Conservation (phyloP, 2,329 filamentous ascomycete genomes). For the Neofusicoccum cordaticola region DNA sequence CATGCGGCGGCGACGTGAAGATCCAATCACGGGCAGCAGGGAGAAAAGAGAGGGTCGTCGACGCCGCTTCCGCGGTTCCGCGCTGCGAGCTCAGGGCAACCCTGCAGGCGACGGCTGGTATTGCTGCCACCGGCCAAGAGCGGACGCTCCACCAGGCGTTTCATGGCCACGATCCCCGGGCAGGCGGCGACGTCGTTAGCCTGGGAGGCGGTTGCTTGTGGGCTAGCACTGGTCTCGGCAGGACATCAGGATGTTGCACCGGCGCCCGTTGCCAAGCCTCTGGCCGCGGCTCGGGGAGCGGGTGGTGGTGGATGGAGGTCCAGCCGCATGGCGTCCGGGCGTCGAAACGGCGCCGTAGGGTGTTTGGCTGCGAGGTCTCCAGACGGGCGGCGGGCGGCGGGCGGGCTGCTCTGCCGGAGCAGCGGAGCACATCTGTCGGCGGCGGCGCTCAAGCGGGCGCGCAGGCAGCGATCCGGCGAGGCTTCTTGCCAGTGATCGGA, state of each 20-base stretch:
- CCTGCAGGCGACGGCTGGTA: neutral
- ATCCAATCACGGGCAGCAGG: neutral
- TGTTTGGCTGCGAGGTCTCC: neutral
- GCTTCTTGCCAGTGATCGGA: neutral
- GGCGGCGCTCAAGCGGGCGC: neutral
- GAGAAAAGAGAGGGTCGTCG: neutral
- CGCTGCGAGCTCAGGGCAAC: slow-evolving; percentile 4
- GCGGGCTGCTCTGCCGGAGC: neutral
- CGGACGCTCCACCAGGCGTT: slow-evolving; percentile 1
- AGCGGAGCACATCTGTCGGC: neutral
- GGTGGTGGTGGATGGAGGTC: neutral
- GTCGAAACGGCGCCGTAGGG: neutral
- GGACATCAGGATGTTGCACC: neutral
- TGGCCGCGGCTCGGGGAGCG: neutral
- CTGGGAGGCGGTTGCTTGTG: neutral
- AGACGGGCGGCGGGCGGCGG: neutral
- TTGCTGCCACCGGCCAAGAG: slow-evolving; percentile 6
- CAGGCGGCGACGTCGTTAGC: neutral
- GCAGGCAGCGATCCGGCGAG: neutral
- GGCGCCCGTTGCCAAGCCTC: slow-evolving; percentile 6
- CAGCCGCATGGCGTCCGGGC: neutral
- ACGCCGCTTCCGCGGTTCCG: slow-evolving; percentile 10
- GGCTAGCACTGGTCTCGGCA: neutral
- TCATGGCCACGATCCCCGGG: neutral
- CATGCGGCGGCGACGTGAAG: neutral